Conservation (phyloP, 345 rosid genomes). For the Xanthoceras sorbifolium region DNA sequence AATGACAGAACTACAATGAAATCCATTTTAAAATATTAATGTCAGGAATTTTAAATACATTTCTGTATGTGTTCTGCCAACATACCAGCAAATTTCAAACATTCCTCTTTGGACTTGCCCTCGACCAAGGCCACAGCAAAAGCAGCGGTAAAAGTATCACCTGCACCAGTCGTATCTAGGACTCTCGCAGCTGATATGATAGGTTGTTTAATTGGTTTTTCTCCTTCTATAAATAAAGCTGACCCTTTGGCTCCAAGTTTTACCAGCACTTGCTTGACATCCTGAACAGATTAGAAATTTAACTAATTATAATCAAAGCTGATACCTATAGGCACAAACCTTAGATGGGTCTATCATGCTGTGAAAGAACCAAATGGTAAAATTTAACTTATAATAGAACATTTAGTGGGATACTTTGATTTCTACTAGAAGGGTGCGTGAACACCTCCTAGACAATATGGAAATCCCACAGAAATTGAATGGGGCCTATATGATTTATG, state of each 20-base stretch:
- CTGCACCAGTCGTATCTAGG: conserved; percentile 95
- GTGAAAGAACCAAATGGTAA: neutral
- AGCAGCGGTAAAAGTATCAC: conserved; percentile 95
- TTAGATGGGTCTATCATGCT: neutral
- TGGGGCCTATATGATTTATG: neutral
- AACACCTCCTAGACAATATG: neutral
- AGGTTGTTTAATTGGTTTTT: conserved; percentile 71
- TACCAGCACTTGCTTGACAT: conserved; percentile 77
- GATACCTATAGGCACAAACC: neutral
- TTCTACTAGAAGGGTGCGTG: neutral
- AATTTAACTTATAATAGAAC: neutral
- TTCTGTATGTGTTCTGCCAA: neutral
- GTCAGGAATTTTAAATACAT: neutral
- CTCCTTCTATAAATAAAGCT: conserved; percentile 72
- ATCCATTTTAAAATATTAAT: neutral
- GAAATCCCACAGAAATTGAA: neutral
- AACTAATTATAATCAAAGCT: neutral
- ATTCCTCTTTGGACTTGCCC: conserved; percentile 72
- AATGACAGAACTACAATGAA: neutral
- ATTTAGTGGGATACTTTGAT: neutral
- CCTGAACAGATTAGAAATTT: conserved; percentile 45
- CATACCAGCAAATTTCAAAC: conserved; percentile 90
- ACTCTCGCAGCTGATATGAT: conserved; percentile 69
- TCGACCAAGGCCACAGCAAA: conserved; percentile 93
- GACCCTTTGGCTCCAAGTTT: conserved; percentile 95